These are phyloP conservation scores for Acidiella bohemica DNA, from an alignment of 495 filamentous ascomycete genomes.

Conservation along the genomic window DNA sequence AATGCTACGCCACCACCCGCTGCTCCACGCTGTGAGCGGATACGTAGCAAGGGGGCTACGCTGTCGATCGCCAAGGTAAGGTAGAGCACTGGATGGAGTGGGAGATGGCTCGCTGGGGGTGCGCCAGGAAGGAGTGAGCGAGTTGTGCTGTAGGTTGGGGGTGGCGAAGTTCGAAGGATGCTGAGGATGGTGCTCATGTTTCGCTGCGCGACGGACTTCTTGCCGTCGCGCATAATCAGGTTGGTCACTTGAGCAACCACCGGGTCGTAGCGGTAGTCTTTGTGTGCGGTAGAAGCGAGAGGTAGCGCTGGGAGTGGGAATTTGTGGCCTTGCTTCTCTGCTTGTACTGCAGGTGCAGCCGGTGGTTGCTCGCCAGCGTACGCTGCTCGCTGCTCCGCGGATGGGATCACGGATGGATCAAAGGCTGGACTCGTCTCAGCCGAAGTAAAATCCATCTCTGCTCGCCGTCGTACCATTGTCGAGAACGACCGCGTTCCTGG, in stretches of 20 bases:
- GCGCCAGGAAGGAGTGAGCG: conserved; percentile 59
- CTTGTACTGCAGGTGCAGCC: conserved; percentile 1
- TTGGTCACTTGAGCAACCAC: conserved; percentile 76
- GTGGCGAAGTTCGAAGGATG: conserved; percentile 68
- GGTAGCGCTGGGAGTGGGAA: conserved; percentile 58
- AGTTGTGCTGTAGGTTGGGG: conserved; percentile 53
- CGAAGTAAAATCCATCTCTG: background rate
- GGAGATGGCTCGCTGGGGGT: conserved; percentile 51
- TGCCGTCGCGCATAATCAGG: conserved; percentile 80
- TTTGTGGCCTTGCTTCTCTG: conserved; percentile 46
- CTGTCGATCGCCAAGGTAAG: conserved; percentile 79
- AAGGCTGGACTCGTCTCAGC: background rate
- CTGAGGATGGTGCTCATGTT: conserved; percentile 77
- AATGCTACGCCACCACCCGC: conserved; percentile 76
- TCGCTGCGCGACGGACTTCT: conserved; percentile 70
- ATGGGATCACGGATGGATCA: conserved; percentile 16
- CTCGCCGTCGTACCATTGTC: conserved; percentile 35
- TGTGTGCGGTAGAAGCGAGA: conserved; percentile 44
- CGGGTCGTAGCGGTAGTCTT: conserved; percentile 67
- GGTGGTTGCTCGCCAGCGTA: conserved; percentile 7
- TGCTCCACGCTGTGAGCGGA: conserved; percentile 59
- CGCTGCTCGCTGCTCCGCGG: conserved; percentile 22
- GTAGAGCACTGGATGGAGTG: conserved; percentile 31
- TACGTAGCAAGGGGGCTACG: conserved; percentile 75
- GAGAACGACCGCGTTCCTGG: conserved; percentile 39